Conservation (phyloP, 352 stramenopile species). For the Globisporangium spiculum region DNA sequence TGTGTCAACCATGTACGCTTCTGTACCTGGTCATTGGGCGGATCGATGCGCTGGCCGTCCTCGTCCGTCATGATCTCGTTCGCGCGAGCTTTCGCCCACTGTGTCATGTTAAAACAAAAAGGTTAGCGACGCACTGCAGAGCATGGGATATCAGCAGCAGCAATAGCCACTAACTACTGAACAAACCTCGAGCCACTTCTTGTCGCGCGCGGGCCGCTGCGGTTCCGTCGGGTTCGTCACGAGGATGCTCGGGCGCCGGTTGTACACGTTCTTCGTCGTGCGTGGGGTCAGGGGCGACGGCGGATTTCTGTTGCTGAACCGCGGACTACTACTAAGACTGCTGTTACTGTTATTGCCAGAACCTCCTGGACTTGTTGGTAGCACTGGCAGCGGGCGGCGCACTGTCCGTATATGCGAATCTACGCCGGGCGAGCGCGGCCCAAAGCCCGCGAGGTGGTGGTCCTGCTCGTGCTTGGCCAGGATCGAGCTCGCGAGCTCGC, state of each 20-base stretch:
- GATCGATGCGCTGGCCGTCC: slow-evolving; percentile 19
- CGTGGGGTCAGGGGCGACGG: neutral
- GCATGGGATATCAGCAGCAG: too few relatives aligned
- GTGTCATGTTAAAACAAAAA: neutral
- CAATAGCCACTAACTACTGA: too few relatives aligned
- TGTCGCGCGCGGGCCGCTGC: slow-evolving; percentile 27
- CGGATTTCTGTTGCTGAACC: neutral
- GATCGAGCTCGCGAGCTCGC: slow-evolving; percentile 34
- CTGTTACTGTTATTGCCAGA: neutral
- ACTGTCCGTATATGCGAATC: slow-evolving; percentile 16
- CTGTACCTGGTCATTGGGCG: slow-evolving; percentile 28
- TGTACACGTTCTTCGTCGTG: neutral
- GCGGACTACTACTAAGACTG: neutral
- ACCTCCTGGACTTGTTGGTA: neutral
- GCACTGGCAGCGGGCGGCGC: slow-evolving; percentile 2
- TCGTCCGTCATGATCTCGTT: slow-evolving; percentile 28
- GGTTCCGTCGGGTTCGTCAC: slow-evolving; percentile 4
- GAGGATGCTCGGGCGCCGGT: slow-evolving; percentile 16
- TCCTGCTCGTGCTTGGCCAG: slow-evolving; percentile 34
- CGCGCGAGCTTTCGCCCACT: slow-evolving; percentile 55
- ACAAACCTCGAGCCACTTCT: slow-evolving; percentile 37
- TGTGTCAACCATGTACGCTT: neutral
- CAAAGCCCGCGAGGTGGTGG: slow-evolving; percentile 35
- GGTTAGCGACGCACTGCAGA: neutral
- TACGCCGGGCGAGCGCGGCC: slow-evolving; percentile 25